These are phyloP conservation scores for Peronosclerospora sorghi DNA, from an alignment of 352 stramenopile genomes.

Conservation along the genomic window DNA sequence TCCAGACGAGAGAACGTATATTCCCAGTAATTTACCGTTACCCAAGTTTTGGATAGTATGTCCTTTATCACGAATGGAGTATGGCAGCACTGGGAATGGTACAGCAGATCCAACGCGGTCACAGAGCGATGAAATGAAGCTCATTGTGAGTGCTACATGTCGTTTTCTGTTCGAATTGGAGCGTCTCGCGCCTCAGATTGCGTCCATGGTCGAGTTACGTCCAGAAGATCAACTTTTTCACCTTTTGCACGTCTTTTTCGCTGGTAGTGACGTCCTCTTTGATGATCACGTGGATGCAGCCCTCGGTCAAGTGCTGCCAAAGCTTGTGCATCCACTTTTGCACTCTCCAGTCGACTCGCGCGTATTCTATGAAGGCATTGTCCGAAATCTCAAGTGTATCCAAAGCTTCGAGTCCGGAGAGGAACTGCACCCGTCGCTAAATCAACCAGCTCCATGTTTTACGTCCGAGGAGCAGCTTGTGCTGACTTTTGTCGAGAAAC, in stretches of 20 bases:
- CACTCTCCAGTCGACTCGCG: slow-evolving; percentile 9
- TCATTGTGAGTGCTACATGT: slow-evolving; percentile 58
- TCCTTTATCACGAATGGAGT: slow-evolving; percentile 60
- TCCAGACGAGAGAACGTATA: slow-evolving; percentile 39
- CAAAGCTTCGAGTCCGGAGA: slow-evolving; percentile 29
- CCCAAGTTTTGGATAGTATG: slow-evolving; percentile 61
- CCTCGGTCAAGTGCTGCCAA: slow-evolving; percentile 34
- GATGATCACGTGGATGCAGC: slow-evolving; percentile 49
- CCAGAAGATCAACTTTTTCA: slow-evolving; percentile 71
- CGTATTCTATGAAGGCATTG: slow-evolving; percentile 34
- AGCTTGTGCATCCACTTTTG: slow-evolving; percentile 31
- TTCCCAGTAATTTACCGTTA: slow-evolving; percentile 44
- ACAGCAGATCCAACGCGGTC: slow-evolving; percentile 26
- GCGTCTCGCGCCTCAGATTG: slow-evolving; percentile 11
- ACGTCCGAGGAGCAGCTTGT: slow-evolving; percentile 41
- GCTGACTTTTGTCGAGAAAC: slow-evolving; percentile 52
- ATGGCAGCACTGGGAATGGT: slow-evolving; percentile 16
- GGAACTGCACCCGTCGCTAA: background rate
- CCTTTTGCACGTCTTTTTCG: slow-evolving; percentile 61
- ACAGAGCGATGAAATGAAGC: slow-evolving; percentile 57
- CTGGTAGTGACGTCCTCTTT: slow-evolving; percentile 57
- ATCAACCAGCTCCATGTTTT: slow-evolving; percentile 16
- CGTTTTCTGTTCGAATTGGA: slow-evolving; percentile 56
- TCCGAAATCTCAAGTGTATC: slow-evolving; percentile 39
- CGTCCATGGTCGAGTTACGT: slow-evolving; percentile 17